Evolutionary conservation across 2,329 filamentous ascomycete genomes (phyloP).

Genomic region (Aspergillus fijiensis): DNA sequence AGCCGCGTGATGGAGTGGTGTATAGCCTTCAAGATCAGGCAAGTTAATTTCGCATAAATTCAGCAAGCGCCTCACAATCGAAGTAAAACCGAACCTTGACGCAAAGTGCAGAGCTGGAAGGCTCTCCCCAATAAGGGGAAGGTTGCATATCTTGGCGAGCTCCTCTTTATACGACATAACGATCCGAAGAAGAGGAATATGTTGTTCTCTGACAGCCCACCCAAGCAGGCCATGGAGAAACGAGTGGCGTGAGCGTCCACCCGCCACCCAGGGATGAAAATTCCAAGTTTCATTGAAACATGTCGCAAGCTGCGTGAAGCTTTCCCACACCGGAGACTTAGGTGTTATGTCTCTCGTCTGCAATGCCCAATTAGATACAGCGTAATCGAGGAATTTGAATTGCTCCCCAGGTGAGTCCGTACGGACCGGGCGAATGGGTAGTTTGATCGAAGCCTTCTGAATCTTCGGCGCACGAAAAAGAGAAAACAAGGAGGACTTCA

Average conservation of each 20-base stretch:
- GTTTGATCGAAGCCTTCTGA: background rate
- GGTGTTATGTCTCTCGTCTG: conserved; percentile 17
- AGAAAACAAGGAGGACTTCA: background rate
- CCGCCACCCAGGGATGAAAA: conserved; percentile 23
- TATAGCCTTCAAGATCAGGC: background rate
- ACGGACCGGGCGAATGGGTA: conserved; percentile 8
- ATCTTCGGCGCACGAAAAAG: background rate
- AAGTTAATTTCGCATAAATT: background rate
- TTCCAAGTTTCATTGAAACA: conserved; percentile 24
- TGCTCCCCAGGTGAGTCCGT: conserved; percentile 7
- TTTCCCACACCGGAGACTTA: conserved; percentile 14
- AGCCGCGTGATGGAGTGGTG: conserved; percentile 8
- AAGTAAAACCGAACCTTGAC: conserved; percentile 14
- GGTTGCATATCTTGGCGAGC: conserved; percentile 14
- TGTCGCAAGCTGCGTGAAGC: conserved; percentile 16
- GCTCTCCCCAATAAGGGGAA: conserved; percentile 18
- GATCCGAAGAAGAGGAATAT: conserved; percentile 18
- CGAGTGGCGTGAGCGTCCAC: conserved; percentile 18
- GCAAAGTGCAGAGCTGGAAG: conserved; percentile 24
- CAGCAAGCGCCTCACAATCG: background rate
- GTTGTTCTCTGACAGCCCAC: conserved; percentile 23
- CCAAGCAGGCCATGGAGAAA: conserved; percentile 22
- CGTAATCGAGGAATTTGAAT: conserved; percentile 22
- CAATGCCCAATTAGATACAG: conserved; percentile 15
- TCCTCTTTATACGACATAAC: background rate